These are phyloP conservation scores for Aspergillus baeticus DNA, from an alignment of 495 filamentous ascomycete species.

Conservation along the genomic window DNA sequence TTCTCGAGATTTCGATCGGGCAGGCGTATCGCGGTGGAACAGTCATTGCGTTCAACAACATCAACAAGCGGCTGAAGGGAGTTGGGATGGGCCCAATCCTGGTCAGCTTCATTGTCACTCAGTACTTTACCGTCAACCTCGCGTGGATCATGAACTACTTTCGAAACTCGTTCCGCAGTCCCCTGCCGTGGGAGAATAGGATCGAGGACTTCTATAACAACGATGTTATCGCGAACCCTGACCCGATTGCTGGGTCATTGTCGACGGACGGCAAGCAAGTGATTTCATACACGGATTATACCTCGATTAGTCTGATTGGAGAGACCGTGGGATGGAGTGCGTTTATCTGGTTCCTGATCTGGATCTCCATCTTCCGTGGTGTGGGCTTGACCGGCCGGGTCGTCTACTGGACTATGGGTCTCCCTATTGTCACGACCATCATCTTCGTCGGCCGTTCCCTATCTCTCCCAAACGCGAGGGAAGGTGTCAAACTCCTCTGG, in stretches of 20 bases:
- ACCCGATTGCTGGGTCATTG: conserved; percentile 26
- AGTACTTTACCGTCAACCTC: conserved; percentile 38
- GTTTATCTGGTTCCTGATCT: conserved; percentile 41
- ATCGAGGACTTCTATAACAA: conserved; percentile 37
- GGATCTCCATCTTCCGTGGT: conserved; percentile 39
- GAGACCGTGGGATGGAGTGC: conserved; percentile 40
- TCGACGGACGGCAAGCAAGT: conserved; percentile 17
- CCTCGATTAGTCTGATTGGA: conserved; percentile 23
- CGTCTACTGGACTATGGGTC: conserved; percentile 44
- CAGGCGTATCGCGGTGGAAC: conserved; percentile 41
- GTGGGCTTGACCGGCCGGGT: conserved; percentile 40
- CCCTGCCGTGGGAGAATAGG: conserved; percentile 34
- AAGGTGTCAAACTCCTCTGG: conserved; percentile 29
- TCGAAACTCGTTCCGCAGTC: conserved; percentile 35
- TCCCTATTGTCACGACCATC: conserved; percentile 39
- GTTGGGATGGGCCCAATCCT: conserved; percentile 33
- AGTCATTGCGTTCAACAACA: conserved; percentile 39
- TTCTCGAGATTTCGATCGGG: conserved; percentile 42
- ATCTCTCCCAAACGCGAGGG: conserved; percentile 32
- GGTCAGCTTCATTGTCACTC: conserved; percentile 36
- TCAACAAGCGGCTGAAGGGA: conserved; percentile 35
- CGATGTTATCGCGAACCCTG: conserved; percentile 28
- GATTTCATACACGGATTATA: conserved; percentile 23
- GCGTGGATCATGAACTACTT: conserved; percentile 46
- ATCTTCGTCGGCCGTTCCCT: conserved; percentile 35